Percentiles rank a stretch among this genome's conserved stretches.
Evolutionary conservation across 495 filamentous ascomycete genomes (phyloP).

Genomic region (Barbatosphaeria neglecta): DNA sequence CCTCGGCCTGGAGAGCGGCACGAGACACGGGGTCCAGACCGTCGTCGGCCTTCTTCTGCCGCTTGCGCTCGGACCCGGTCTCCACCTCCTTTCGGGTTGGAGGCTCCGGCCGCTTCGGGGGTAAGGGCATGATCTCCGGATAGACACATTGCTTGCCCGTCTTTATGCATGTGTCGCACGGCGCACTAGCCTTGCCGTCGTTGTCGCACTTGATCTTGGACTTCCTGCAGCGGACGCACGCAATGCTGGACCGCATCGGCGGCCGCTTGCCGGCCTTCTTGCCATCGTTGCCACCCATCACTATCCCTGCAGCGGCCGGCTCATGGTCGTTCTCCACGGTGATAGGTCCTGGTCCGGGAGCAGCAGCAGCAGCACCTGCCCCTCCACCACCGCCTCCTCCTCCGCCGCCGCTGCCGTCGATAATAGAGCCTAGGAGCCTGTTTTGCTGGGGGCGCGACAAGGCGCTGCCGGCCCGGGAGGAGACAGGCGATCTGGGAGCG

Average conservation of each 20-base stretch:
- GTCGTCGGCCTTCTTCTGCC: conserved; percentile 43
- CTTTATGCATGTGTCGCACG: conserved; percentile 66
- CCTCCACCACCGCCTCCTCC: conserved; percentile 8
- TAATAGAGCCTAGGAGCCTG: too few species aligned
- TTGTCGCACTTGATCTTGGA: conserved; percentile 82
- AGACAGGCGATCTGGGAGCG: background rate
- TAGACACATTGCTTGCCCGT: conserved; percentile 70
- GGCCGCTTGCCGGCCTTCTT: conserved; percentile 36
- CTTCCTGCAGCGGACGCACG: conserved; percentile 65
- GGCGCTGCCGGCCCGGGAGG: background rate
- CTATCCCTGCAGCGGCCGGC: conserved; percentile 1
- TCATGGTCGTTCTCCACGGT: conserved; percentile 2
- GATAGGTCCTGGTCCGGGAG: background rate
- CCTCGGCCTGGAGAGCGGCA: conserved; percentile 24
- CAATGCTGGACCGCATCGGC: conserved; percentile 69
- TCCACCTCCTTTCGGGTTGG: conserved; percentile 43
- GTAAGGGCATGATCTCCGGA: conserved; percentile 45
- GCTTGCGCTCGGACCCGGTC: conserved; percentile 49
- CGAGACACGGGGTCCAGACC: conserved; percentile 23
- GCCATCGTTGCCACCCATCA: conserved; percentile 19
- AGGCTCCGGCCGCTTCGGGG: conserved; percentile 46
- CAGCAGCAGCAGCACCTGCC: conserved; percentile 2
- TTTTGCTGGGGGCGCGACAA: background rate
- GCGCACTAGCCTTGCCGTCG: conserved; percentile 51
- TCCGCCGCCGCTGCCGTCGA: conserved; percentile 5